These are phyloP conservation scores for Teratosphaeria destructans DNA, from an alignment of 2,329 filamentous ascomycete species.

Conservation along the genomic window DNA sequence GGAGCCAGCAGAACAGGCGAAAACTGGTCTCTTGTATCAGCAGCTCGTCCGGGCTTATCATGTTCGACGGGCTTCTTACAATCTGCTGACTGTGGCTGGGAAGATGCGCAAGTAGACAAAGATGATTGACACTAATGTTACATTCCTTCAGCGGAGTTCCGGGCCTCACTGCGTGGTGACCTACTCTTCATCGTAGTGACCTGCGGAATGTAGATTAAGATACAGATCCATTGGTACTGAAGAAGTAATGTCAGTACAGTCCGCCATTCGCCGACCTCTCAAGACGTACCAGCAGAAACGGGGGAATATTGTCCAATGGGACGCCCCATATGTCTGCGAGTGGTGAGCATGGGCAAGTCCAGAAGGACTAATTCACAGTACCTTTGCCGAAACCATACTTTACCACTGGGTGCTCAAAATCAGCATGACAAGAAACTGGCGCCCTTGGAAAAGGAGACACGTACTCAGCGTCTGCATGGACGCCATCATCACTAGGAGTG, in stretches of 20 bases:
- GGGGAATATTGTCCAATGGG: not conserved
- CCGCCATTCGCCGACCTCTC: not conserved
- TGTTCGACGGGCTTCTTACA: not conserved
- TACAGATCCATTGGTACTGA: not conserved
- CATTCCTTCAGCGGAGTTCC: not conserved
- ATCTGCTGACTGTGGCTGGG: not conserved
- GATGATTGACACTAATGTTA: not conserved
- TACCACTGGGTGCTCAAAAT: not conserved
- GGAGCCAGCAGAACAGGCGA: not conserved
- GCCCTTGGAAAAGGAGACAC: not conserved
- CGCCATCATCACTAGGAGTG: not conserved
- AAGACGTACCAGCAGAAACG: not conserved
- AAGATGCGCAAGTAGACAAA: not conserved
- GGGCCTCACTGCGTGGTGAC: not conserved
- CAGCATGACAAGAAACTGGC: not conserved
- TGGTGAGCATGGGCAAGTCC: not conserved
- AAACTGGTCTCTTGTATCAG: not conserved
- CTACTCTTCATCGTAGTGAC: not conserved
- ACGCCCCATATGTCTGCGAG: not conserved
- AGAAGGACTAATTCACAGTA: not conserved
- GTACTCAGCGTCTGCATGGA: not conserved
- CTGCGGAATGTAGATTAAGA: not conserved
- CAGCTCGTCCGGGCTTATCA: not conserved
- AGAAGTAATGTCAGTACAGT: not conserved
- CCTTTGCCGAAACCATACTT: not conserved